A percentile compares a stretch with the other conserved stretches of the same genome.
These are phyloP conservation scores for Pseudogymnoascus sp. DNA, from an alignment of 2,329 filamentous ascomycete species.

Conservation along the genomic window DNA sequence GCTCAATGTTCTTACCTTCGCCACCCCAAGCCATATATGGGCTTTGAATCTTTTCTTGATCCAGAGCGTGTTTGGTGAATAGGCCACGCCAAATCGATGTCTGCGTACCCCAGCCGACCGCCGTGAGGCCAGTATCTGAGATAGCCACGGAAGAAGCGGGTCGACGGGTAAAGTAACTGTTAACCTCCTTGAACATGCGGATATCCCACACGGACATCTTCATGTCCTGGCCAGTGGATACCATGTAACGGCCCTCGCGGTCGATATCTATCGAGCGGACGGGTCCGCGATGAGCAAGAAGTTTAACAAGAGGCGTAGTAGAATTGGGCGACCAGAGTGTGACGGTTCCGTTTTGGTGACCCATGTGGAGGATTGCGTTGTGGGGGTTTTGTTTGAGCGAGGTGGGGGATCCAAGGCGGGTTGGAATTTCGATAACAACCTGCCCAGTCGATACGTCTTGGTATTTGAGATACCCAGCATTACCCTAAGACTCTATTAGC, in stretches of 20 bases:
- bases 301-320: constrained; percentile 77
- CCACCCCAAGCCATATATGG: constrained; percentile 94
- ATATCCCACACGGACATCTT: constrained; percentile 97
- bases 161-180: constrained; percentile 76
- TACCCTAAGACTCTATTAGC: constrained; percentile 45
- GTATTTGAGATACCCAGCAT: constrained; percentile 81
- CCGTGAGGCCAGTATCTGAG: constrained; percentile 80
- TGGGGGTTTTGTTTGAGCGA: constrained; percentile 82
- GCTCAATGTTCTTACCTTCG: constrained; percentile 72
- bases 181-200: constrained; percentile 86
- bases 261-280: constrained; percentile 82
- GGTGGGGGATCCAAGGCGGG: constrained; percentile 75
- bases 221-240: constrained; percentile 80
- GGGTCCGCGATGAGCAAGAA: constrained; percentile 82
- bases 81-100: constrained; percentile 87
- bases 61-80: constrained; percentile 63
- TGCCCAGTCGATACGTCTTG: constrained; percentile 93
- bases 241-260: constrained; percentile 90
- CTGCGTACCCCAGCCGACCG: constrained; percentile 85
- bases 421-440: constrained; percentile 77
- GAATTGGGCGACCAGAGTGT: constrained; percentile 95
- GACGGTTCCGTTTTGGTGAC: constrained; percentile 91
- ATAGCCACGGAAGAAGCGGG: constrained; percentile 81
- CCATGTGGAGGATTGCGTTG: constrained; percentile 86
- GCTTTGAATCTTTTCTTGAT: constrained; percentile 73